Conservation (phyloP, 257 asterid species). For the Nicotiana tabacum region DNA sequence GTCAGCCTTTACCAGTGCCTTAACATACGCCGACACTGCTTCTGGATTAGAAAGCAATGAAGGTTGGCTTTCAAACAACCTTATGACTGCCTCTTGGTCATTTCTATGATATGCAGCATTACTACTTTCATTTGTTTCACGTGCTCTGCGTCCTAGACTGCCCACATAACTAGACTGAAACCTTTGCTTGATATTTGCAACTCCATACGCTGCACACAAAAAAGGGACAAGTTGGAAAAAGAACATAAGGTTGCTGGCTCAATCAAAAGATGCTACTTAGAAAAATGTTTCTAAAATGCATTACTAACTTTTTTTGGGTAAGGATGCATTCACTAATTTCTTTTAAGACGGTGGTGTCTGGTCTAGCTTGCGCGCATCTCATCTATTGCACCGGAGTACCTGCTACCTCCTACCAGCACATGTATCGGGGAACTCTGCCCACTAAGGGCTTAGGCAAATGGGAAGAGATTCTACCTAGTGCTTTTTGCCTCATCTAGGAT, state of each 20-base stretch:
- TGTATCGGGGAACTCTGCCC: too few relatives aligned
- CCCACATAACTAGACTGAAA: conserved; percentile 56
- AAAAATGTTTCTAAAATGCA: background rate
- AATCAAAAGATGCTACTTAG: background rate
- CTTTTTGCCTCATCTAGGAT: too few relatives aligned
- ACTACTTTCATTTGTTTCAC: conserved; percentile 47
- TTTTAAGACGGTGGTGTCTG: too few relatives aligned
- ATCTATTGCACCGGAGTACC: too few relatives aligned
- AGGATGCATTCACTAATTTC: background rate
- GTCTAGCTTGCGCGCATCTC: too few relatives aligned
- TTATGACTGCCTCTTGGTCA: conserved; percentile 79
- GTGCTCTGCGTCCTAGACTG: conserved; percentile 65
- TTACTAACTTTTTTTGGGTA: background rate
- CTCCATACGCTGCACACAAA: conserved; percentile 36
- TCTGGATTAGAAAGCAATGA: conserved; percentile 64
- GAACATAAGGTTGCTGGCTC: background rate
- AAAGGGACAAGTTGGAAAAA: background rate
- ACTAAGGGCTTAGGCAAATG: too few relatives aligned
- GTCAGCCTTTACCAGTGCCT: conserved; percentile 77
- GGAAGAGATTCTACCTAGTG: too few relatives aligned
- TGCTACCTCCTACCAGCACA: too few relatives aligned
- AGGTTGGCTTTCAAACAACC: conserved; percentile 76
- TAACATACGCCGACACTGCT: conserved; percentile 84
- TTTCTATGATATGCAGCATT: conserved; percentile 69
- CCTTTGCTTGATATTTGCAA: conserved; percentile 29